These are phyloP conservation scores for Trichosporon coremiiforme DNA, from an alignment of 1,284 basidiomycete genomes.

Conservation along the genomic window DNA sequence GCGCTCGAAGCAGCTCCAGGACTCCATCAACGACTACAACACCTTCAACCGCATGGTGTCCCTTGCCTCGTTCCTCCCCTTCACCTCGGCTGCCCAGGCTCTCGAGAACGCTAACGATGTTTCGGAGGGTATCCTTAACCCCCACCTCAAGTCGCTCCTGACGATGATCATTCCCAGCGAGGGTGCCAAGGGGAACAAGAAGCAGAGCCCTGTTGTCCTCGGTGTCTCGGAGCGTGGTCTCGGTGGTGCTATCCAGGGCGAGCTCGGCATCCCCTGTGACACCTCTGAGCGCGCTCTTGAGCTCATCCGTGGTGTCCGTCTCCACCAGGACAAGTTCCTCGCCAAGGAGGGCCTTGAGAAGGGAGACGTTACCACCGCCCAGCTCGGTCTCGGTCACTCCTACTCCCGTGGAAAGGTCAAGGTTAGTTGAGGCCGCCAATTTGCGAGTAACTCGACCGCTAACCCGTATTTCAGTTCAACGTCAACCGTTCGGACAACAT, in stretches of 20 bases:
- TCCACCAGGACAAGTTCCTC: conserved; percentile 89
- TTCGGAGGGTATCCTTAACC: conserved; percentile 92
- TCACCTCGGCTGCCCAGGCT: conserved; percentile 92
- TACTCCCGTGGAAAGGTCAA: conserved; percentile 98
- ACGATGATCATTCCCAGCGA: conserved; percentile 80
- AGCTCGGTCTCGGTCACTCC: conserved; percentile 95
- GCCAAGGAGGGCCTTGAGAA: conserved; percentile 66
- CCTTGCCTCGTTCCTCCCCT: conserved; percentile 89
- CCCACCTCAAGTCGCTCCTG: conserved; percentile 81
- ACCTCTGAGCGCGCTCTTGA: conserved; percentile 84
- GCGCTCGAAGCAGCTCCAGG: conserved; percentile 78
- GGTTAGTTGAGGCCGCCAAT: conserved; percentile 43
- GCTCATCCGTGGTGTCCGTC: conserved; percentile 88
- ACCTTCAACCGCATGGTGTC: conserved; percentile 95
- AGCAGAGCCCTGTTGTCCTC: conserved; percentile 70
- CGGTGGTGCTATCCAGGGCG: conserved; percentile 77
- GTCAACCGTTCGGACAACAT: conserved; percentile 99
- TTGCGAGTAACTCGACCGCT: conserved; percentile 1
- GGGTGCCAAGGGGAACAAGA: conserved; percentile 64
- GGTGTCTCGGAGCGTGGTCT: conserved; percentile 81
- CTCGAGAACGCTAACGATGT: conserved; percentile 96
- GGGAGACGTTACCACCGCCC: conserved; percentile 88
- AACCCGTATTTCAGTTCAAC: conserved; percentile 68
- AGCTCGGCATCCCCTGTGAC: conserved; percentile 78
- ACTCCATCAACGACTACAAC: conserved; percentile 79